A percentile compares a stretch with the other conserved stretches of the same genome.
phyloP scores from a whole-genome alignment of 1,284 basidiomycete genomes.

The Porodaedalea pini region DNA sequence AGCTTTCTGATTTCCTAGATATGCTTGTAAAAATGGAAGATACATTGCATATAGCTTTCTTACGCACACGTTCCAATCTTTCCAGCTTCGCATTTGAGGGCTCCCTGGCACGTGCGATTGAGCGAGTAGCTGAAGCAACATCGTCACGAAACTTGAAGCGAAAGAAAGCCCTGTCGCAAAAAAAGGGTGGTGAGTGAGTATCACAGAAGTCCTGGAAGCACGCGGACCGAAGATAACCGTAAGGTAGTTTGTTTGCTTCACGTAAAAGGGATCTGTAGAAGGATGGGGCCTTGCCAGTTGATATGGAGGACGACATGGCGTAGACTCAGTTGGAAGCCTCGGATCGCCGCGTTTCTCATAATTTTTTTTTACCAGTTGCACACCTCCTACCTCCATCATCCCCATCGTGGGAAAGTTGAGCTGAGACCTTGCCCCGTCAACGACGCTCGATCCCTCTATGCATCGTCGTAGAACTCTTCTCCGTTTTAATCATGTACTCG shows the following conservation, averaged over 20 bases:
- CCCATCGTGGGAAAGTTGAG: too few relatives aligned
- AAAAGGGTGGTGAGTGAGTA: conserved; percentile 20
- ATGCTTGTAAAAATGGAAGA: neutral
- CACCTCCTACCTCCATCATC: too few relatives aligned
- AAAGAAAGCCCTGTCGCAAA: conserved; percentile 62
- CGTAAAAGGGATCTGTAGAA: conserved; percentile 56
- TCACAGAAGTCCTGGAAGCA: neutral
- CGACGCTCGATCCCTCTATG: too few relatives aligned
- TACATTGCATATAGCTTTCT: neutral
- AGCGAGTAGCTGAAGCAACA: conserved; percentile 34
- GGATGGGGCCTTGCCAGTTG: conserved; percentile 21
- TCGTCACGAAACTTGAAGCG: conserved; percentile 58
- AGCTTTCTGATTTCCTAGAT: conserved; percentile 55
- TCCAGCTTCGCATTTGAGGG: conserved; percentile 43
- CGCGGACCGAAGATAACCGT: conserved; percentile 54
- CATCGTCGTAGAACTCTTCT: too few relatives aligned
- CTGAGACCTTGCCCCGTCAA: too few relatives aligned
- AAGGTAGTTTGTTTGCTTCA: conserved; percentile 50
- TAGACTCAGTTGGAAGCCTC: too few relatives aligned
- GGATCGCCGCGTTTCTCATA: too few relatives aligned
- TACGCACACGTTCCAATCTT: conserved; percentile 47
- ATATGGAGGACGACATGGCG: neutral
- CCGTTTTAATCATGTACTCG: too few relatives aligned
- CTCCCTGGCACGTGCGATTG: conserved; percentile 29
- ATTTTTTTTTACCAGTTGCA: too few relatives aligned